Conservation (phyloP, 73 alveolate species). For the Paramecium biaurelia region DNA sequence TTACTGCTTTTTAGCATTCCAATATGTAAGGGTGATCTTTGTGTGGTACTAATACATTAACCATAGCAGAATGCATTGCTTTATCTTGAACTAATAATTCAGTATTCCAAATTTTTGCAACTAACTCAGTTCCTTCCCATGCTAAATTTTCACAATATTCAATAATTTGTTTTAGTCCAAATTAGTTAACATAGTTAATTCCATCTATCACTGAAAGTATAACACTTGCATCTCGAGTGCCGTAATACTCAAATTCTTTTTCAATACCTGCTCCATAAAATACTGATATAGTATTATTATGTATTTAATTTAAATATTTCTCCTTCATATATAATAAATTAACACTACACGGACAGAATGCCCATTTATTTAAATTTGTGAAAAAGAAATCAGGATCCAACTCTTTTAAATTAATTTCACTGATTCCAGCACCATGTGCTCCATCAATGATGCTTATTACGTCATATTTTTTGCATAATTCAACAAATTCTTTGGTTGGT, state of each 20-base stretch:
- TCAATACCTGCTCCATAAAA: conserved; percentile 19
- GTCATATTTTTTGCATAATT: background rate
- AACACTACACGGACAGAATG: background rate
- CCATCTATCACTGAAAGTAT: background rate
- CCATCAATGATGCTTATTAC: conserved; percentile 16
- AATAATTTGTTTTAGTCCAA: background rate
- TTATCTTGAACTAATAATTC: background rate
- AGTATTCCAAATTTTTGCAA: conserved; percentile 1
- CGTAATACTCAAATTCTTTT: background rate
- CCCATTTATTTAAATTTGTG: conserved; percentile 39
- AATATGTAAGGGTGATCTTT: background rate
- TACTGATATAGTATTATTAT: background rate
- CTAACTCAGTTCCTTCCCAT: background rate
- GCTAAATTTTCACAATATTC: conserved; percentile 15
- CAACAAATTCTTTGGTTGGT: background rate
- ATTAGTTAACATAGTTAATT: background rate
- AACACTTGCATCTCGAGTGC: background rate
- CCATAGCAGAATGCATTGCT: background rate
- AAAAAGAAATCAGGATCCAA: conserved; percentile 42
- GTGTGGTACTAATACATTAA: background rate
- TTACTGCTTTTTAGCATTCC: background rate
- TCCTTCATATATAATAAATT: background rate
- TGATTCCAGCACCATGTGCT: conserved; percentile 45
- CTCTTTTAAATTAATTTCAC: background rate
- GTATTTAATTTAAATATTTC: background rate